phyloP scores from a whole-genome alignment of 345 rosid species.

The Hirschfeldia incana region DNA sequence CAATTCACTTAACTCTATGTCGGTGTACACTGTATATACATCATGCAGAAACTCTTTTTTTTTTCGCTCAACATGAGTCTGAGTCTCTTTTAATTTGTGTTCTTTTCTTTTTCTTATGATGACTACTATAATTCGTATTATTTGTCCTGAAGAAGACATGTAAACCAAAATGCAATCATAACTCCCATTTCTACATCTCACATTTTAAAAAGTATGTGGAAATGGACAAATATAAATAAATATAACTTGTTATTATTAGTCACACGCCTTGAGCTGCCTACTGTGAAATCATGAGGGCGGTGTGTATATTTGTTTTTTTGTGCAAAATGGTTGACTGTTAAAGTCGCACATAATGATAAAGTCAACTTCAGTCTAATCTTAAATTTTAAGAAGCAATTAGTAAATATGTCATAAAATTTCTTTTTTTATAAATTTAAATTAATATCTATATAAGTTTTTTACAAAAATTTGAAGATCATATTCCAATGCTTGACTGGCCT shows the following conservation, averaged over 20 bases:
- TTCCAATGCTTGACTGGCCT: too few relatives aligned
- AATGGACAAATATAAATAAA: neutral
- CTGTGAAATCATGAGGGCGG: constrained; percentile 34
- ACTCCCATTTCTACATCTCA: constrained; percentile 37
- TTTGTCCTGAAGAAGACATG: constrained; percentile 59
- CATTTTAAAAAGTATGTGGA: neutral
- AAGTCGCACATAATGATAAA: constrained; percentile 11
- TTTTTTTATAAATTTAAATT: too few relatives aligned
- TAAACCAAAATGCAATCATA: constrained; percentile 75
- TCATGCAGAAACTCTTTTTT: constrained; percentile 16
- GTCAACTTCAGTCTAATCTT: too few relatives aligned
- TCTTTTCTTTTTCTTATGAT: constrained; percentile 54
- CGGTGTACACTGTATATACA: neutral
- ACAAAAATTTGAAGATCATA: too few relatives aligned
- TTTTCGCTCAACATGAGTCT: neutral
- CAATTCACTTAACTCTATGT: neutral
- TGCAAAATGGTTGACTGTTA: constrained; percentile 35
- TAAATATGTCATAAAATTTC: too few relatives aligned
- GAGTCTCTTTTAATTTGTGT: constrained; percentile 40
- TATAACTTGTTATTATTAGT: constrained; percentile 28
- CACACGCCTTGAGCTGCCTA: constrained; percentile 37
- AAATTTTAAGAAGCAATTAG: too few relatives aligned
- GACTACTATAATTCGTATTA: constrained; percentile 57
- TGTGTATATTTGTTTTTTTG: constrained; percentile 16
- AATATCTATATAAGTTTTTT: too few relatives aligned